Evolutionary conservation across 225 moss, liverwort and hornwort species (phyloP), one percentile per base, ranked within the genome.

Genomic region (Lunularia cruciata): DNA sequence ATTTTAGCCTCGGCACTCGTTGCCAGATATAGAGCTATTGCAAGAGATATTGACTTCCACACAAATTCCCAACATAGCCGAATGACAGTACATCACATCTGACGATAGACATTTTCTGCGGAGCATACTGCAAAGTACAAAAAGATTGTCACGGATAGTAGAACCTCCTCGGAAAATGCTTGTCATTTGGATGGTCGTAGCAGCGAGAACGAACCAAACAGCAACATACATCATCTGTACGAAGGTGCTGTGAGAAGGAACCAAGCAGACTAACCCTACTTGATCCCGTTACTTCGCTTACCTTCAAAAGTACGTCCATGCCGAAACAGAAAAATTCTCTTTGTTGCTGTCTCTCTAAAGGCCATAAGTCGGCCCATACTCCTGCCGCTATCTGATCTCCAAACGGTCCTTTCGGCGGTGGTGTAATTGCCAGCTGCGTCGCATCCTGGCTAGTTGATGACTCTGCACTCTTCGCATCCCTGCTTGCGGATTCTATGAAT

Each of bases 281-380:
- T 11, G 38, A 0, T 22, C 25, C 1, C 15, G 4, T 39, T 13
- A 40, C 10, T 40, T 6, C 38, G 40, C 43, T 67, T 59, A 92
- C 96, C 90, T 93, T 98, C 3, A 98, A 70, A 57, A 98, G 93
- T 23, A 98, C 98, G 65, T 98, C 91, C 98, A 98, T 98, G 67
- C 98, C 98, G 68, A 98, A 98, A 67, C 98, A 98, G 80, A 98
- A 98, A 67, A 98, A 98, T 0, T 91, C 98, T 53, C 98, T 85
- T 55, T 98, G 98, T 32, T 79, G 86, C 70, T 85, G 89, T 72
- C 98, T 85, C 4, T 93, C 79, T 69, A 88, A 52, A 33, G 98
- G 98, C 98, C 98, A 98, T 67, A 98, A 65, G 76, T 93, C 93
- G 63, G 84, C 98, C 98, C 98, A 98, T 32, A 98, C 93, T 26